phyloP scores from a whole-genome alignment of 2,329 filamentous ascomycete genomes.

The Colletotrichum musae region DNA sequence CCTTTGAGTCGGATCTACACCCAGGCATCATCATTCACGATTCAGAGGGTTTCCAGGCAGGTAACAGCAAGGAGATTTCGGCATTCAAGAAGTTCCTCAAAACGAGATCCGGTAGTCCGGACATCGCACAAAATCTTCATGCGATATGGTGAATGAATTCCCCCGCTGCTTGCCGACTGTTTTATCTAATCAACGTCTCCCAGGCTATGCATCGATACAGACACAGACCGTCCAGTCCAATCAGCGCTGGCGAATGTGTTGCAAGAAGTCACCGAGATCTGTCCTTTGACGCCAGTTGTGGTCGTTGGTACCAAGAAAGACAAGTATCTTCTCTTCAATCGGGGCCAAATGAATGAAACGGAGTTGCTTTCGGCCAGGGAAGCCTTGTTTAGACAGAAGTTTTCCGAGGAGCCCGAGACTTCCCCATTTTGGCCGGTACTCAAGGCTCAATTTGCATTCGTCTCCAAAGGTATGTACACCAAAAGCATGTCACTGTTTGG shows the following conservation, averaged over 20 bases:
- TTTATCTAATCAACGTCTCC: neutral
- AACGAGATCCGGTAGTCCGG: conserved; percentile 40
- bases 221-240: conserved; percentile 45
- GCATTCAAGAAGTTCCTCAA: conserved; percentile 46
- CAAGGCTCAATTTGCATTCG: conserved; percentile 19
- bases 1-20: conserved; percentile 46
- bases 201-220: conserved; percentile 47
- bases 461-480: conserved; percentile 15
- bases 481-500: neutral
- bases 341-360: neutral
- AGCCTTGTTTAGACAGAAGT: conserved; percentile 5
- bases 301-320: conserved; percentile 49
- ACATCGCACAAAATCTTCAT: conserved; percentile 42
- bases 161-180: neutral
- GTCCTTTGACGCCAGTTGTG: conserved; percentile 44
- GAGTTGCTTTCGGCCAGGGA: neutral
- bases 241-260: conserved; percentile 47
- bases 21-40: conserved; percentile 48
- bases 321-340: conserved; percentile 34
- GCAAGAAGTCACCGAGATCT: conserved; percentile 42
- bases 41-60: conserved; percentile 47
- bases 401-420: conserved; percentile 8
- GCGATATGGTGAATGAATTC: conserved; percentile 45
- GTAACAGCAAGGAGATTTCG: conserved; percentile 44
- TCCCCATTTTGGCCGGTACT: conserved; percentile 12